Conservation (phyloP, 805 yeast genomes). For the Suhomyces pyralidae region DNA sequence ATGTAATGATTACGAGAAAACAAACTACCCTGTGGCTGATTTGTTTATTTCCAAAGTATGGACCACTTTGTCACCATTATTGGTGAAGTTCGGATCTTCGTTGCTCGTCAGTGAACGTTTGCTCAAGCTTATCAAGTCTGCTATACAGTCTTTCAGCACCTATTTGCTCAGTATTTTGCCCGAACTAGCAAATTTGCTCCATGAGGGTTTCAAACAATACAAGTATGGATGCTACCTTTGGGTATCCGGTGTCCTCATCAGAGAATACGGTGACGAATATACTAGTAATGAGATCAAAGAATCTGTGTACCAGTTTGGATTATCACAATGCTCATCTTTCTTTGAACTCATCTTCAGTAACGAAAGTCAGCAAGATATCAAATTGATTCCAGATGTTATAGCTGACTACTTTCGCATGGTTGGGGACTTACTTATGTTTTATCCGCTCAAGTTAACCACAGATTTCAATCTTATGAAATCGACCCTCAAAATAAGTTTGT, state of each 20-base stretch:
- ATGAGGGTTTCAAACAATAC: constrained; percentile 65
- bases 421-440: constrained; percentile 73
- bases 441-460: constrained; percentile 51
- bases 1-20: constrained; percentile 38
- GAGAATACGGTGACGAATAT: constrained; percentile 61
- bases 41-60: constrained; percentile 53
- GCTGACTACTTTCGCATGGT: constrained; percentile 87
- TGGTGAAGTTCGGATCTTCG: constrained; percentile 56
- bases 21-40: constrained; percentile 50
- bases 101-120: constrained; percentile 70
- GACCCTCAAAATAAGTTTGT: constrained; percentile 57
- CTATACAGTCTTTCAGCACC: constrained; percentile 60
- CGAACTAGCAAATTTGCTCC: constrained; percentile 62
- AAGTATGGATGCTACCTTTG: constrained; percentile 82
- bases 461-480: constrained; percentile 47
- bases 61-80: constrained; percentile 52
- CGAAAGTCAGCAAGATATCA: constrained; percentile 21
- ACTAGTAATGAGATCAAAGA: constrained; percentile 45
- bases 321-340: constrained; percentile 61
- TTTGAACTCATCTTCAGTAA: constrained; percentile 41
- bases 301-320: constrained; percentile 71
- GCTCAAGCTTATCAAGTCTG: constrained; percentile 62
- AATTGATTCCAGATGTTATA: constrained; percentile 60
- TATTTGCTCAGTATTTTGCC: constrained; percentile 59
- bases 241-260: constrained; percentile 80